phyloP scores from a whole-genome alignment of 2,329 filamentous ascomycete species.

The Aspergillus sp. region DNA sequence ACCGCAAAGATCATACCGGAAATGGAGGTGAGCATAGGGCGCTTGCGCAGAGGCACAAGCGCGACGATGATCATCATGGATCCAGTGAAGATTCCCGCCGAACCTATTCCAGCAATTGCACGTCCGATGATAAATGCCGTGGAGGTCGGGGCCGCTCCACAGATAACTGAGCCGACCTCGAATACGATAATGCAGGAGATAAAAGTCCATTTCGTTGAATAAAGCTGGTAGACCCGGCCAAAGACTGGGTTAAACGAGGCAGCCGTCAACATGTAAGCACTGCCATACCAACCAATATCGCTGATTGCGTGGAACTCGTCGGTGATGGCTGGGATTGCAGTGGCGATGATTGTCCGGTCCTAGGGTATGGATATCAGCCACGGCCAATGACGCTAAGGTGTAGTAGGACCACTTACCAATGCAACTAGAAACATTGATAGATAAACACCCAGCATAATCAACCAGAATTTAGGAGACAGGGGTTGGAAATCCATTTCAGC shows the following conservation, averaged over 20 bases:
- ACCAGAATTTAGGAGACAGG: constrained; percentile 1
- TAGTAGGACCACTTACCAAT: not conserved
- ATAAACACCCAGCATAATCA: constrained; percentile 1
- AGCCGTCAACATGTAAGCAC: constrained; percentile 5
- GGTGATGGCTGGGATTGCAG: constrained; percentile 35
- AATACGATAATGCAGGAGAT: constrained; percentile 23
- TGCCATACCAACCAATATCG: constrained; percentile 10
- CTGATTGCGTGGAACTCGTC: constrained; percentile 28
- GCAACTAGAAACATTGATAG: constrained; percentile 3
- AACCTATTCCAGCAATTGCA: constrained; percentile 19
- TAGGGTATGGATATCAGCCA: not conserved
- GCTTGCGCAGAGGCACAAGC: constrained; percentile 1
- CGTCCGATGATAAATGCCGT: constrained; percentile 22
- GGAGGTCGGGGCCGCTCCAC: constrained; percentile 20
- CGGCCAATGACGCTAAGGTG: not conserved
- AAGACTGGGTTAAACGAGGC: not conserved
- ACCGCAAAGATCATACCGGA: constrained; percentile 1
- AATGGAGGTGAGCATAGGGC: not conserved
- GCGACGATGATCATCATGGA: constrained; percentile 1
- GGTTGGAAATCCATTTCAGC: constrained; percentile 3
- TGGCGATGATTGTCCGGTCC: constrained; percentile 32
- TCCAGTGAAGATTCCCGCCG: not conserved
- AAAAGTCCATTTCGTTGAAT: constrained; percentile 18
- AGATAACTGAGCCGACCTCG: constrained; percentile 23
- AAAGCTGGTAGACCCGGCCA: constrained; percentile 7